These are phyloP conservation scores for Penicillium sp. DNA, from an alignment of 2,329 filamentous ascomycete species.

Conservation along the genomic window DNA sequence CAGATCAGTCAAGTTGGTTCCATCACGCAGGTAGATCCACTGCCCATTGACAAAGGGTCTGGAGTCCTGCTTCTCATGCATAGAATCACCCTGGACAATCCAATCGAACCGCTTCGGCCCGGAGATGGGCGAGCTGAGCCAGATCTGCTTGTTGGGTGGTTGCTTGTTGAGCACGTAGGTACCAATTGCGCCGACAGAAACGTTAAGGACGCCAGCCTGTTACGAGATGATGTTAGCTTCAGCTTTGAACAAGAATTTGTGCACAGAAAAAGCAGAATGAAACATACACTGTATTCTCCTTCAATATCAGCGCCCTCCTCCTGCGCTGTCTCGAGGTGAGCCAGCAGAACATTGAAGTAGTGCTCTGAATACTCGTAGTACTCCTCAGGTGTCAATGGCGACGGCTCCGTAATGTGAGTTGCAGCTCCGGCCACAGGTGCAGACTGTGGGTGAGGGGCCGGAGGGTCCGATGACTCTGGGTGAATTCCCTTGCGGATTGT, in stretches of 20 bases:
- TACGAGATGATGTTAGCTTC: background rate
- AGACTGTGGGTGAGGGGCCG: slow-evolving; percentile 41
- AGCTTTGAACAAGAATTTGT: background rate
- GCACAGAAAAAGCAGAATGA: background rate
- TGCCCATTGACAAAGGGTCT: slow-evolving; percentile 55
- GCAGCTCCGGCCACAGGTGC: slow-evolving; percentile 44
- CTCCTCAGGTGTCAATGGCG: slow-evolving; percentile 66
- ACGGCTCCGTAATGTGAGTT: slow-evolving; percentile 53
- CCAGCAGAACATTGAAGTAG: slow-evolving; percentile 65
- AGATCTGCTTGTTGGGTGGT: slow-evolving; percentile 95
- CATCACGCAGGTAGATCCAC: slow-evolving; percentile 89
- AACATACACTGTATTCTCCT: slow-evolving; percentile 80
- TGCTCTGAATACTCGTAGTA: slow-evolving; percentile 78
- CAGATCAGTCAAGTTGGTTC: slow-evolving; percentile 71
- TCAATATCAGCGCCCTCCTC: slow-evolving; percentile 76
- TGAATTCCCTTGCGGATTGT: slow-evolving; percentile 54
- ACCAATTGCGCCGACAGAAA: slow-evolving; percentile 68
- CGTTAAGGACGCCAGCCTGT: slow-evolving; percentile 81
- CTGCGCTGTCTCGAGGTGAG: slow-evolving; percentile 69
- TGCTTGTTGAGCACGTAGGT: slow-evolving; percentile 98
- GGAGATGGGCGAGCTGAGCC: slow-evolving; percentile 87
- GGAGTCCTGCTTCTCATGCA: slow-evolving; percentile 77
- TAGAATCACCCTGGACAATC: slow-evolving; percentile 69
- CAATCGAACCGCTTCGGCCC: slow-evolving; percentile 96
- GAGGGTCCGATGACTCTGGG: slow-evolving; percentile 60